Percentiles rank a stretch among this genome's conserved stretches.
phyloP scores from a whole-genome alignment of 805 yeast genomes.

The Pichia pseudocactophila region DNA sequence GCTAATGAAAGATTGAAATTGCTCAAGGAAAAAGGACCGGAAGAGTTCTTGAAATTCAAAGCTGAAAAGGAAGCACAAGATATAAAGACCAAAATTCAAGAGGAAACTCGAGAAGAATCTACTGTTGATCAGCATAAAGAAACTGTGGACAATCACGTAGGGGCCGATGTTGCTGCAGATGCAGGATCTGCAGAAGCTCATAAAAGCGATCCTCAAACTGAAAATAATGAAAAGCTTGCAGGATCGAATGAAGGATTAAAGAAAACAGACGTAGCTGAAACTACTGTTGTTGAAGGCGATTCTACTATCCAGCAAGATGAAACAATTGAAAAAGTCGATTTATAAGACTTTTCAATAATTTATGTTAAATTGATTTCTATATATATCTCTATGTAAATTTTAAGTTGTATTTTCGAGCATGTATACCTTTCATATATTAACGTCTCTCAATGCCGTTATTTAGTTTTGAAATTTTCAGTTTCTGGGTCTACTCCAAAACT shows the following conservation, averaged over 20 bases:
- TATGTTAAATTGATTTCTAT: background rate
- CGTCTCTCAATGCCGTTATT: conserved; percentile 1
- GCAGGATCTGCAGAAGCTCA: background rate
- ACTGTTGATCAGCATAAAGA: conserved; percentile 5
- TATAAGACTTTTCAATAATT: conserved; percentile 5
- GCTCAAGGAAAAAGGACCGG: conserved; percentile 35
- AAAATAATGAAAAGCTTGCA: background rate
- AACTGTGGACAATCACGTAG: conserved; percentile 12
- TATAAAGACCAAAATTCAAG: background rate
- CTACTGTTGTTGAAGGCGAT: conserved; percentile 36
- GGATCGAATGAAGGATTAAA: background rate
- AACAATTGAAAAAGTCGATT: conserved; percentile 13
- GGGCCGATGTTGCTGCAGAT: background rate
- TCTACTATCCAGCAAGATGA: conserved; percentile 43
- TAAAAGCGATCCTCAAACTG: background rate
- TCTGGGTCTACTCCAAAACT: conserved; percentile 86
- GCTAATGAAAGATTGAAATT: conserved; percentile 27
- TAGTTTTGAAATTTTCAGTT: conserved; percentile 34
- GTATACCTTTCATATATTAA: no score
- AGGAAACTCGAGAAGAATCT: background rate
- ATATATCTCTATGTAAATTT: background rate
- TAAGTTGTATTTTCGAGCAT: no score
- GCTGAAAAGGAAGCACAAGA: conserved; percentile 2
- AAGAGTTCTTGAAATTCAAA: conserved; percentile 18
- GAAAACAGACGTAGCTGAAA: conserved; percentile 7